Evolutionary conservation across 176 grass and related monocot species (phyloP).

Genomic region (maize (Zea mays)): DNA sequence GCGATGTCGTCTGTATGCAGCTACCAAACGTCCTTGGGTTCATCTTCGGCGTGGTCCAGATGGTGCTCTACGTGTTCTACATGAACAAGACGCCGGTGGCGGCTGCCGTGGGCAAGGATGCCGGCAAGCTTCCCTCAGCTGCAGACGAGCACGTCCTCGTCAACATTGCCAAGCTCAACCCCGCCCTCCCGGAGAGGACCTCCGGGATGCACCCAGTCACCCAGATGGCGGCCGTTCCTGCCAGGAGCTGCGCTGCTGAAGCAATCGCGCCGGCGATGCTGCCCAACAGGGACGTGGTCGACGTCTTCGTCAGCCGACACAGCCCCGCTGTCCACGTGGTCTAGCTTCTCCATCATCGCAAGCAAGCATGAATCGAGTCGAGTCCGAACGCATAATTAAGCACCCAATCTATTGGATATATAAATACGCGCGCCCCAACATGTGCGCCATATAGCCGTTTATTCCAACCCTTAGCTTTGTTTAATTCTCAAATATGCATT

Average conservation of each 20-base stretch:
- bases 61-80: slow-evolving; percentile 65
- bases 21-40: slow-evolving; percentile 77
- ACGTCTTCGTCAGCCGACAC: slow-evolving; percentile 1
- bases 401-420: background rate
- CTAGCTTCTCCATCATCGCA: slow-evolving; percentile 4
- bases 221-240: slow-evolving; percentile 13
- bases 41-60: slow-evolving; percentile 65
- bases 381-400: background rate
- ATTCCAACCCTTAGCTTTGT: background rate
- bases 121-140: background rate
- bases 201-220: slow-evolving; percentile 23
- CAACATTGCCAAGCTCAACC: slow-evolving; percentile 40
- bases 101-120: slow-evolving; percentile 1
- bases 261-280: background rate
- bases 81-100: slow-evolving; percentile 43
- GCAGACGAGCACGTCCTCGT: slow-evolving; percentile 34
- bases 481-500: background rate
- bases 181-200: slow-evolving; percentile 21
- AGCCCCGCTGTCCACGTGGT: slow-evolving; percentile 25
- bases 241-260: slow-evolving; percentile 4
- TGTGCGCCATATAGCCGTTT: background rate
- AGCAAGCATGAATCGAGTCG: background rate
- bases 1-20: slow-evolving; percentile 25
- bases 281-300: background rate
- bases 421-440: too few relatives aligned